A percentile compares a stretch with the other conserved stretches of the same genome.
Conservation (phyloP, 352 stramenopile species). For the Saprolegnia parasitica region DNA sequence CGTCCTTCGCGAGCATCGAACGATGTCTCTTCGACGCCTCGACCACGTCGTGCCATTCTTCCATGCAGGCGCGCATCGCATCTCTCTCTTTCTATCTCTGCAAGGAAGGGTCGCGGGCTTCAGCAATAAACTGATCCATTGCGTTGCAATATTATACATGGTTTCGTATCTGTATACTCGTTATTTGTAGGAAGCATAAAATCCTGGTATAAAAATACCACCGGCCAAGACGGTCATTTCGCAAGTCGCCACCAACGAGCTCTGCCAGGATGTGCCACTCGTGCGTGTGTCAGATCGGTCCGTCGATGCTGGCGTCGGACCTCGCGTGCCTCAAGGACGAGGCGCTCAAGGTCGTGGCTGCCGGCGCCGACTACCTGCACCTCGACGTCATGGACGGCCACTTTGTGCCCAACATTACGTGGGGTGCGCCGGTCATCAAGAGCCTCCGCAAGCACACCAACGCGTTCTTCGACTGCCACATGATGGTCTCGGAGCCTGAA, state of each 20-base stretch:
- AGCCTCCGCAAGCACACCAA: conserved; percentile 81
- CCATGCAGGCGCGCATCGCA: no score
- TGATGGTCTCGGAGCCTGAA: conserved; percentile 96
- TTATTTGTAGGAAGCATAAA: neutral
- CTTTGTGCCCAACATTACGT: conserved; percentile 97
- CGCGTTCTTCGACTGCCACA: conserved; percentile 96
- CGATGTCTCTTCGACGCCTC: no score
- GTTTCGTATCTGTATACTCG: conserved; percentile 6
- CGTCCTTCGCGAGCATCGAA: no score
- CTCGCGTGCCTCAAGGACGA: conserved; percentile 91
- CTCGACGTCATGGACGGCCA: conserved; percentile 98
- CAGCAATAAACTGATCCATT: neutral
- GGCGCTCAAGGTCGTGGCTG: conserved; percentile 81
- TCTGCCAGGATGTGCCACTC: conserved; percentile 63
- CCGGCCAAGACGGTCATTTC: conserved; percentile 23
- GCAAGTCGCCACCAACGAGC: no score
- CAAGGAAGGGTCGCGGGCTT: no score
- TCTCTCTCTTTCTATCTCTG: no score
- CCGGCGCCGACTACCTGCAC: conserved; percentile 94
- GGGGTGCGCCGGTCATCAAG: conserved; percentile 95
- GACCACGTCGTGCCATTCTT: no score
- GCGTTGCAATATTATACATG: conserved; percentile 10
- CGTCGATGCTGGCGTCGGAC: conserved; percentile 93
- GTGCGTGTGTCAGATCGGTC: conserved; percentile 86
- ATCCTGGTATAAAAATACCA: neutral